Evolutionary conservation across 305 asterid genomes (phyloP).

Genomic region (Fraxinus baroniana): DNA sequence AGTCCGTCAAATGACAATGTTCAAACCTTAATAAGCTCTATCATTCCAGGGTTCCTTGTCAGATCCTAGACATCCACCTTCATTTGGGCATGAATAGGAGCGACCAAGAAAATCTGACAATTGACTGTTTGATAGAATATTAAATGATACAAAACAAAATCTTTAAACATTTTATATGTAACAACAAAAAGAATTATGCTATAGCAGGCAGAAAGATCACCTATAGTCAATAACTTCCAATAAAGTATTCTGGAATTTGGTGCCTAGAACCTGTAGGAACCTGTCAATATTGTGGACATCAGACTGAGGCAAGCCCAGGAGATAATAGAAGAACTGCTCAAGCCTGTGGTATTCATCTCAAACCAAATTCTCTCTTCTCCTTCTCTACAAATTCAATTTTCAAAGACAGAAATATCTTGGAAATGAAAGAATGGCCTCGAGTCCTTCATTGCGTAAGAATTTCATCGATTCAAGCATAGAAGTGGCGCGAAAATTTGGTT

Average conservation of each 20-base stretch:
- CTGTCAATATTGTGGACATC: no score
- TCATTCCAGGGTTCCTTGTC: slow-evolving; percentile 93
- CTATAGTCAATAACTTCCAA: slow-evolving; percentile 76
- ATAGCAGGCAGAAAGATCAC: slow-evolving; percentile 41
- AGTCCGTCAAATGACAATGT: slow-evolving; percentile 26
- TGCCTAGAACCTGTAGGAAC: slow-evolving; percentile 77
- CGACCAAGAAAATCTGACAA: slow-evolving; percentile 98
- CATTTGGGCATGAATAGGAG: slow-evolving; percentile 69
- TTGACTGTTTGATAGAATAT: slow-evolving; percentile 57
- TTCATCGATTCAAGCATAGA: slow-evolving; percentile 62
- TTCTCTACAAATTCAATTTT: no score
- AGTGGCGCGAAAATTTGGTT: slow-evolving; percentile 54
- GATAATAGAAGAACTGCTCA: slow-evolving; percentile 73
- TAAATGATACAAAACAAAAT: slow-evolving; percentile 17
- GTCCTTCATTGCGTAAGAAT: slow-evolving; percentile 29
- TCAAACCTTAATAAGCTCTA: slow-evolving; percentile 74
- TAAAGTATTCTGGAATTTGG: slow-evolving; percentile 71
- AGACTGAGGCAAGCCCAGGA: slow-evolving; percentile 80
- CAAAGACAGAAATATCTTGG: no score
- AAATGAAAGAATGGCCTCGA: slow-evolving; percentile 57
- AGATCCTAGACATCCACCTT: slow-evolving; percentile 90
- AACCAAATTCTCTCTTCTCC: no score
- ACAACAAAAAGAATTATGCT: slow-evolving; percentile 9
- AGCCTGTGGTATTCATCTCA: slow-evolving; percentile 73
- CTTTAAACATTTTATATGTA: not conserved